Conservation (phyloP, 1,284 basidiomycete species). For the Pyrrhoderma lamaoense region DNA sequence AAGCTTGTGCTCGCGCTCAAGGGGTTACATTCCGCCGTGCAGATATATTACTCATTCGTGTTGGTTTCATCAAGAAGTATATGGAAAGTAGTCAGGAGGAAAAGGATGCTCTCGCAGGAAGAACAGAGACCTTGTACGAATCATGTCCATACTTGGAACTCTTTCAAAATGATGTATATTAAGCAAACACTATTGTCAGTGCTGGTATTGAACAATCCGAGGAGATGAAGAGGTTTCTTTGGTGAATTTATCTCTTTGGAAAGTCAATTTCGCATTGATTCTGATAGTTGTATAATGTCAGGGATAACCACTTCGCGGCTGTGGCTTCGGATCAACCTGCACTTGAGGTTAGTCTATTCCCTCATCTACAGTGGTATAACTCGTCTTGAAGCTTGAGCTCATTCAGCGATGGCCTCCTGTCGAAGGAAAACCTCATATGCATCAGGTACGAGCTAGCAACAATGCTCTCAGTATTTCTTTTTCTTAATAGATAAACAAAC, state of each 20-base stretch:
- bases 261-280: neutral
- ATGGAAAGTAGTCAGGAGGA: constrained; percentile 37
- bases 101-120: constrained; percentile 37
- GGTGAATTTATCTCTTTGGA: constrained; percentile 36
- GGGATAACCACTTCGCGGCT: constrained; percentile 75
- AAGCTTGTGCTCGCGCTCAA: constrained; percentile 55
- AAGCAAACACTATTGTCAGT: constrained; percentile 26
- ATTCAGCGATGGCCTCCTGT: constrained; percentile 51
- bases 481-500: neutral
- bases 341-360: constrained; percentile 42
- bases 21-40: constrained; percentile 51
- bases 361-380: neutral
- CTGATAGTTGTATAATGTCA: constrained; percentile 23
- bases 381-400: neutral
- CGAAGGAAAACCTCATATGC: constrained; percentile 39
- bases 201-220: constrained; percentile 64
- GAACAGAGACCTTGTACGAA: constrained; percentile 46
- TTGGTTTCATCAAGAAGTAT: constrained; percentile 64
- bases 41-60: constrained; percentile 56
- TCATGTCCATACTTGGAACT: neutral
- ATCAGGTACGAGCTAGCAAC: constrained; percentile 40
- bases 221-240: constrained; percentile 64
- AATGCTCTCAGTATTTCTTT: neutral
- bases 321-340: constrained; percentile 66
- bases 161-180: neutral